phyloP scores from a whole-genome alignment of 208 protist genomes.

The Trypanosoma avium region DNA sequence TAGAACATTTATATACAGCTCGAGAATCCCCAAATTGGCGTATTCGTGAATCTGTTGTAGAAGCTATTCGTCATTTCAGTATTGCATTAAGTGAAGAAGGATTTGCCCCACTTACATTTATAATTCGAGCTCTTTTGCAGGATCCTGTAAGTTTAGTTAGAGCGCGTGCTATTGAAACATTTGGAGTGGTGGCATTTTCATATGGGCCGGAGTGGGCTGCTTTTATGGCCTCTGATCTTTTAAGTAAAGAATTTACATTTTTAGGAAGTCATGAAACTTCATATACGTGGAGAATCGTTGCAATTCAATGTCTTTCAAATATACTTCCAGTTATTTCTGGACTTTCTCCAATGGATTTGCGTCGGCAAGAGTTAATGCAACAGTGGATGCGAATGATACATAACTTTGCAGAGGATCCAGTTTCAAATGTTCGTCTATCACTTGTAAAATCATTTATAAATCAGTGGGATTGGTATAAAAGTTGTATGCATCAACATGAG shows the following conservation, averaged over 20 bases:
- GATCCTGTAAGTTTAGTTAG: constrained; percentile 77
- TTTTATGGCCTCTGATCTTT: constrained; percentile 47
- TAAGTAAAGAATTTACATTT: constrained; percentile 49
- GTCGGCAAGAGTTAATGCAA: constrained; percentile 45
- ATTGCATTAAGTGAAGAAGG: constrained; percentile 36
- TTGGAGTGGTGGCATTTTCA: constrained; percentile 37
- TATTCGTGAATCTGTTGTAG: constrained; percentile 55
- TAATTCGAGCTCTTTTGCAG: constrained; percentile 49
- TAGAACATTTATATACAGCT: constrained; percentile 41
- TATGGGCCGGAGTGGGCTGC: constrained; percentile 72
- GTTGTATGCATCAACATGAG: constrained; percentile 13
- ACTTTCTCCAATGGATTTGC: constrained; percentile 43
- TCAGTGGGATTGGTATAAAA: constrained; percentile 50
- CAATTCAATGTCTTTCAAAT: constrained; percentile 53
- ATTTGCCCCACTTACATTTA: constrained; percentile 47
- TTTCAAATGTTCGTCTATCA: constrained; percentile 74
- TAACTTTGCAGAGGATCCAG: constrained; percentile 44
- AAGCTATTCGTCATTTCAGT: constrained; percentile 49
- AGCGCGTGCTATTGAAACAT: constrained; percentile 41
- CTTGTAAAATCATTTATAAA: constrained; percentile 41
- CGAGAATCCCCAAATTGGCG: constrained; percentile 75
- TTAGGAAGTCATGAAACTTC: constrained; percentile 17
- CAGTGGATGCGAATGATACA: constrained; percentile 46
- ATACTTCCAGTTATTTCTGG: constrained; percentile 52
- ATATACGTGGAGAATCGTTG: constrained; percentile 57